phyloP scores from a whole-genome alignment of 148 eudicot genomes.

The Rhododendron ovatum region DNA sequence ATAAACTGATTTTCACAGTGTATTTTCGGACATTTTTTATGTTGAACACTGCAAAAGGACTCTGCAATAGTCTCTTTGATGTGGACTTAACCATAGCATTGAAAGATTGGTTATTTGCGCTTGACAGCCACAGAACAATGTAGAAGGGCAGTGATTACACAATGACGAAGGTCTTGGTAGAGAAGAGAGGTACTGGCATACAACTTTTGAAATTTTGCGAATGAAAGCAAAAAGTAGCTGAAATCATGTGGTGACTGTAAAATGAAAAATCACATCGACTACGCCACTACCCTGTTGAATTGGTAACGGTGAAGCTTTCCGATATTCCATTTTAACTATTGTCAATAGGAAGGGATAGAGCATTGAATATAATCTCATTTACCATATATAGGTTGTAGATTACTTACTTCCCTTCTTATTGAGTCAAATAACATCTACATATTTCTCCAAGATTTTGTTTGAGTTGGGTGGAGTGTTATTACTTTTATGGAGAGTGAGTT shows the following conservation, averaged over 20 bases:
- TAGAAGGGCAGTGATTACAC: slow-evolving; percentile 31
- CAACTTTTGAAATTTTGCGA: slow-evolving; percentile 59
- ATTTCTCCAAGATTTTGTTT: neutral
- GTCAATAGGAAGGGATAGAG: neutral
- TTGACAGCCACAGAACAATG: slow-evolving; percentile 69
- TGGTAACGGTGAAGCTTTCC: slow-evolving; percentile 48
- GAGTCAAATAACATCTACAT: neutral
- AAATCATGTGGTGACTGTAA: slow-evolving; percentile 27
- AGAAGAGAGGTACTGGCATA: slow-evolving; percentile 88
- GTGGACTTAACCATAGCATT: slow-evolving; percentile 34
- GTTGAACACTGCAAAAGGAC: slow-evolving; percentile 75
- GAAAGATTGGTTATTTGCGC: slow-evolving; percentile 88
- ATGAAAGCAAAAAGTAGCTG: slow-evolving; percentile 66
- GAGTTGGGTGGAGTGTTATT: too few species aligned
- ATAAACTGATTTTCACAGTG: slow-evolving; percentile 35
- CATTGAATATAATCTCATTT: neutral
- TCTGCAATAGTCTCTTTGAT: slow-evolving; percentile 23
- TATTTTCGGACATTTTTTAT: slow-evolving; percentile 69
- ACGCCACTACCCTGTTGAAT: slow-evolving; percentile 65
- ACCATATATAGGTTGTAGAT: neutral
- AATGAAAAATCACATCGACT: slow-evolving; percentile 25
- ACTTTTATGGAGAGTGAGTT: too few species aligned
- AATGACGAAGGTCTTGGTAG: slow-evolving; percentile 37
- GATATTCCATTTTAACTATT: neutral
- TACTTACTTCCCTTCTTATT: neutral